Evolutionary conservation across 2,329 filamentous ascomycete genomes (phyloP).

Genomic region (Herpotrichia juniperi): DNA sequence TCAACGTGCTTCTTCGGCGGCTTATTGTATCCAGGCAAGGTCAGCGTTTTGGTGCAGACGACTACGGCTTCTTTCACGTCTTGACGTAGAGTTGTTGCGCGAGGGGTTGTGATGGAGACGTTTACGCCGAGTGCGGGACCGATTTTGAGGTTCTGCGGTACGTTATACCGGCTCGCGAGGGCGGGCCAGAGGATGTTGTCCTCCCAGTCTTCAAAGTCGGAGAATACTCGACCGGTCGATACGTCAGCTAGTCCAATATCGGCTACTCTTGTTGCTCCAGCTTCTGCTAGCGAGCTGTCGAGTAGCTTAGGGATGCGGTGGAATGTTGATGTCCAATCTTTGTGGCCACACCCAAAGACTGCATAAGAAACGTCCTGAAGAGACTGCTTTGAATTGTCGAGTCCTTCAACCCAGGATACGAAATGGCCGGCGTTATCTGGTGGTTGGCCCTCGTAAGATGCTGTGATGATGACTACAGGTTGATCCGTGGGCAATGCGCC

Average conservation of each 20-base stretch:
- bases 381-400: conserved; percentile 8
- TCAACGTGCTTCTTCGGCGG: conserved; percentile 24
- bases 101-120: conserved; percentile 17
- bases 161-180: conserved; percentile 4
- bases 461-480: conserved; percentile 40
- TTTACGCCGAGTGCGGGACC: conserved; percentile 4
- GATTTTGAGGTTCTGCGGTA: not conserved
- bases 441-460: conserved; percentile 44
- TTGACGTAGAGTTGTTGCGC: conserved; percentile 22
- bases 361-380: conserved; percentile 34
- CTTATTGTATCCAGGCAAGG: conserved; percentile 5
- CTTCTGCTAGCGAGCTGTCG: conserved; percentile 23
- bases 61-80: conserved; percentile 26
- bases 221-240: conserved; percentile 31
- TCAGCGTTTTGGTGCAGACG: conserved; percentile 15
- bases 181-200: conserved; percentile 31
- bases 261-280: conserved; percentile 22
- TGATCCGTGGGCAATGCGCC: conserved; percentile 27
- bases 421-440: conserved; percentile 44
- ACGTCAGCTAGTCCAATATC: conserved; percentile 30
- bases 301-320: conserved; percentile 42
- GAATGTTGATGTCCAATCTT: conserved; percentile 43
- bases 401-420: conserved; percentile 35
- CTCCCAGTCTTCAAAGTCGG: conserved; percentile 39
- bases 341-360: conserved; percentile 41